Conservation (phyloP, 306 rosid genomes). For the Cajanus cajan region DNA sequence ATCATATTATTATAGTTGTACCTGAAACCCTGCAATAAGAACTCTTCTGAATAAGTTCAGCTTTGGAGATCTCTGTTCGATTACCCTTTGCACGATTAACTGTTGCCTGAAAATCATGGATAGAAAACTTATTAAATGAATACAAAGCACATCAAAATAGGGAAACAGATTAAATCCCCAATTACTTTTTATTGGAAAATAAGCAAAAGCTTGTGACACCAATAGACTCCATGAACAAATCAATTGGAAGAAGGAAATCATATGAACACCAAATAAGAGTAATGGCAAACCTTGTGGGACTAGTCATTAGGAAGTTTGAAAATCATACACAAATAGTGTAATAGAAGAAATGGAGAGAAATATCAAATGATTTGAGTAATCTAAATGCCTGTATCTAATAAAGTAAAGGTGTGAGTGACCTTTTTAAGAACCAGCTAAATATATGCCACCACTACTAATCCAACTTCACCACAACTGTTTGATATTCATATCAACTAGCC, state of each 20-base stretch:
- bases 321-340: constrained; percentile 5
- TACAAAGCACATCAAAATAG: constrained; percentile 1
- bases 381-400: not conserved
- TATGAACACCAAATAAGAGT: not conserved
- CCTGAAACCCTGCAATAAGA: constrained; percentile 95
- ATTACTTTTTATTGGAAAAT: not conserved
- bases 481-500: not conserved
- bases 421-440: constrained; percentile 1
- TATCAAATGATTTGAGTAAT: not conserved
- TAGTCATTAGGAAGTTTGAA: constrained; percentile 2
- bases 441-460: not conserved
- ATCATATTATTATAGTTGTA: constrained; percentile 35
- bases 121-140: not conserved
- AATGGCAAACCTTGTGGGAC: not conserved
- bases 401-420: not conserved
- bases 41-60: constrained; percentile 88
- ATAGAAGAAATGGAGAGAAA: not conserved
- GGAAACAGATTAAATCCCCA: not conserved
- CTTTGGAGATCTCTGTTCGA: constrained; percentile 65
- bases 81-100: constrained; percentile 91
- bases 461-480: not conserved
- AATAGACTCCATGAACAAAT: constrained; percentile 15
- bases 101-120: constrained; percentile 58
- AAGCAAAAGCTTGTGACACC: not conserved
- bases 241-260: constrained; percentile 1